phyloP scores from a whole-genome alignment of 2,329 filamentous ascomycete species.

The Apiospora kogelbergensis region DNA sequence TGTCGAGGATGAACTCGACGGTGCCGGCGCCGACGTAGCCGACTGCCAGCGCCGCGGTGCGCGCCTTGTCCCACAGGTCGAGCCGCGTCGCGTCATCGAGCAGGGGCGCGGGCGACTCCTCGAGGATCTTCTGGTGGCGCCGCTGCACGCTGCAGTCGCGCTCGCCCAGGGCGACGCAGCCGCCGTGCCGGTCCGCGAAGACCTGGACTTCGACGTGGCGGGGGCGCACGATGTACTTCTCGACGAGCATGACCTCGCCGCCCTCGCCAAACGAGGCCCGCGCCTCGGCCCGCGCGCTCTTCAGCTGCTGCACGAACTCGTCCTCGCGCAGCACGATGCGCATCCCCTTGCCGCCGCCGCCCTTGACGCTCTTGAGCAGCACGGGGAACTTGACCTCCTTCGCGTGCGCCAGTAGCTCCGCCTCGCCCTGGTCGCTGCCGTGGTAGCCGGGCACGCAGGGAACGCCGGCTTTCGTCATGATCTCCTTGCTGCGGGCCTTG shows the following conservation, averaged over 20 bases:
- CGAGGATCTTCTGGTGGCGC: slow-evolving; percentile 86
- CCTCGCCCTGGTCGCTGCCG: slow-evolving; percentile 73
- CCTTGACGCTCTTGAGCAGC: slow-evolving; percentile 76
- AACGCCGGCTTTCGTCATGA: slow-evolving; percentile 93
- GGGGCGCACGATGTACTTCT: slow-evolving; percentile 76
- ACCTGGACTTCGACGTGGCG: slow-evolving; percentile 90
- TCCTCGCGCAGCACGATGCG: slow-evolving; percentile 67
- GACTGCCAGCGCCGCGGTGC: slow-evolving; percentile 69
- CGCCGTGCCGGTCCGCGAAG: slow-evolving; percentile 78
- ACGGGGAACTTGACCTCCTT: slow-evolving; percentile 69
- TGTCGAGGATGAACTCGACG: slow-evolving; percentile 88
- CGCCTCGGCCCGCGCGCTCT: slow-evolving; percentile 73
- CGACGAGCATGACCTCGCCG: slow-evolving; percentile 78
- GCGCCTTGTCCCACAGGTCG: slow-evolving; percentile 66
- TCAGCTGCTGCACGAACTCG: slow-evolving; percentile 70
- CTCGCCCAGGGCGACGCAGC: slow-evolving; percentile 82
- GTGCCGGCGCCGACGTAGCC: slow-evolving; percentile 89
- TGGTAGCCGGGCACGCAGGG: slow-evolving; percentile 97
- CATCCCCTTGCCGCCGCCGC: slow-evolving; percentile 84
- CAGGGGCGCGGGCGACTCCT: slow-evolving; percentile 80
- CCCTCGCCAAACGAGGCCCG: slow-evolving; percentile 78
- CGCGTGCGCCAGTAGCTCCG: slow-evolving; percentile 65
- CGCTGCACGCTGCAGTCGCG: slow-evolving; percentile 86
- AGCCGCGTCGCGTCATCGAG: slow-evolving; percentile 57
- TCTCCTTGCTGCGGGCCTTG: slow-evolving; percentile 79